Percentiles rank a stretch among this genome's conserved stretches.
Evolutionary conservation across 345 rosid species (phyloP).

Genomic region (Eutrema japonicum): DNA sequence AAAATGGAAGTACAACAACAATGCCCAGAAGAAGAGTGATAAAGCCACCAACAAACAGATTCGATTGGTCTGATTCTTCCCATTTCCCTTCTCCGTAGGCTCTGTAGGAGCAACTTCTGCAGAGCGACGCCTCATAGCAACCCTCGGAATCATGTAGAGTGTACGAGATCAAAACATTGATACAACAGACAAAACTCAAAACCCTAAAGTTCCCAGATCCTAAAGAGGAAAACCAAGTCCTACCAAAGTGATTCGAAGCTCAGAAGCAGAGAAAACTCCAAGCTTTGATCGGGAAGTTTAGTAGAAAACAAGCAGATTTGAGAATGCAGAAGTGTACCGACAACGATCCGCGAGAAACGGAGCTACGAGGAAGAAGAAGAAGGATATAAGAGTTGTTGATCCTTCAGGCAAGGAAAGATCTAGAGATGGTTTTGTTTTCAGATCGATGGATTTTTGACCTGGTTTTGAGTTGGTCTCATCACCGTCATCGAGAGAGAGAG

Average conservation of each 20-base stretch:
- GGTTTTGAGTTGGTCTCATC: slow-evolving; percentile 39
- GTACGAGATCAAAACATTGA: slow-evolving; percentile 37
- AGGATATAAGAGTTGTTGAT: neutral
- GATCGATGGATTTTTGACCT: slow-evolving; percentile 33
- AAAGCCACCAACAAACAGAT: slow-evolving; percentile 59
- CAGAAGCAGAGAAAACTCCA: slow-evolving; percentile 18
- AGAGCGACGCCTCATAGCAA: slow-evolving; percentile 73
- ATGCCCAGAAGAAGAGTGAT: slow-evolving; percentile 68
- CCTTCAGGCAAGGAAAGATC: slow-evolving; percentile 13
- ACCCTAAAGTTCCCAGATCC: slow-evolving; percentile 26
- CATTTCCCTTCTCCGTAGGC: slow-evolving; percentile 64
- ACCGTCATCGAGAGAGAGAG: slow-evolving; percentile 31
- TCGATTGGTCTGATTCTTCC: slow-evolving; percentile 57
- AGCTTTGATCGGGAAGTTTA: slow-evolving; percentile 5
- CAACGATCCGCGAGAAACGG: slow-evolving; percentile 38
- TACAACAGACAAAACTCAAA: slow-evolving; percentile 8
- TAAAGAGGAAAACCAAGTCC: neutral
- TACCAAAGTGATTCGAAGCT: slow-evolving; percentile 21
- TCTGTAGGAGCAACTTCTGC: slow-evolving; percentile 47
- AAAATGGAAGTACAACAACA: slow-evolving; percentile 71
- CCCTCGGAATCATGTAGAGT: slow-evolving; percentile 34
- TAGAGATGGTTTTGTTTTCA: neutral
- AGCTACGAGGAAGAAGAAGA: slow-evolving; percentile 9
- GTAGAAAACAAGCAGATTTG: slow-evolving; percentile 13
- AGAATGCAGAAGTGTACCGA: slow-evolving; percentile 29